phyloP scores from a whole-genome alignment of 2,329 filamentous ascomycete species.

The Neocatenulostroma microsporum region DNA sequence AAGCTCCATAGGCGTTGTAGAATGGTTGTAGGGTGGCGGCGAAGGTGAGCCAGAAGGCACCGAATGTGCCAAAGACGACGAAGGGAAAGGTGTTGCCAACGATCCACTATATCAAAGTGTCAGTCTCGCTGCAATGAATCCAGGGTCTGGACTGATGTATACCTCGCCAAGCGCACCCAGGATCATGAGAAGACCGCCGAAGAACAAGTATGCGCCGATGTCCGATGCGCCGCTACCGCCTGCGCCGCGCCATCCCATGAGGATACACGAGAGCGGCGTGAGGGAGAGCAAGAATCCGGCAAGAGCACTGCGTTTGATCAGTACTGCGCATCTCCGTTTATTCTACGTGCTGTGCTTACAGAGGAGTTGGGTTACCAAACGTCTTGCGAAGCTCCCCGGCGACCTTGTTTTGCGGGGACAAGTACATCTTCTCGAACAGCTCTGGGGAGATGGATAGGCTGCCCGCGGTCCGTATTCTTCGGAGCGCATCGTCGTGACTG shows the following conservation, averaged over 20 bases:
- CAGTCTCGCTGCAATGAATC: too few relatives aligned
- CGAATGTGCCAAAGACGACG: slow-evolving; percentile 47
- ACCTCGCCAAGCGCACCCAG: slow-evolving; percentile 44
- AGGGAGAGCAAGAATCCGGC: slow-evolving; percentile 50
- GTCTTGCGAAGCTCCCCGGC: slow-evolving; percentile 45
- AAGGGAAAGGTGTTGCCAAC: slow-evolving; percentile 51
- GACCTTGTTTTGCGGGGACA: slow-evolving; percentile 43
- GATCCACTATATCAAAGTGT: slow-evolving; percentile 38
- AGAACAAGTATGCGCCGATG: slow-evolving; percentile 41
- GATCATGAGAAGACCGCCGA: slow-evolving; percentile 44
- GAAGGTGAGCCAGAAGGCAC: slow-evolving; percentile 49
- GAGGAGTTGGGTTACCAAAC: slow-evolving; percentile 45
- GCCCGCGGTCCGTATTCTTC: slow-evolving; percentile 44
- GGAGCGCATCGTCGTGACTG: slow-evolving; percentile 34
- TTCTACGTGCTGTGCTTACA: slow-evolving; percentile 28
- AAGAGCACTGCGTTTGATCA: slow-evolving; percentile 33
- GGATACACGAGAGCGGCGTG: slow-evolving; percentile 46
- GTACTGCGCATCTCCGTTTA: background rate
- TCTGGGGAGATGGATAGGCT: slow-evolving; percentile 48
- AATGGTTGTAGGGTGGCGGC: slow-evolving; percentile 42
- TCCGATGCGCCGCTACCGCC: slow-evolving; percentile 45
- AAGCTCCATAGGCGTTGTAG: slow-evolving; percentile 43
- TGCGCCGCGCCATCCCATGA: slow-evolving; percentile 54
- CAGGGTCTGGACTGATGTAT: too few relatives aligned
- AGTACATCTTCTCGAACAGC: slow-evolving; percentile 47